Evolutionary conservation across 305 asterid genomes (phyloP), one percentile per base, ranked within the genome.

Genomic region (Fraxinus xanthoxyloides): DNA sequence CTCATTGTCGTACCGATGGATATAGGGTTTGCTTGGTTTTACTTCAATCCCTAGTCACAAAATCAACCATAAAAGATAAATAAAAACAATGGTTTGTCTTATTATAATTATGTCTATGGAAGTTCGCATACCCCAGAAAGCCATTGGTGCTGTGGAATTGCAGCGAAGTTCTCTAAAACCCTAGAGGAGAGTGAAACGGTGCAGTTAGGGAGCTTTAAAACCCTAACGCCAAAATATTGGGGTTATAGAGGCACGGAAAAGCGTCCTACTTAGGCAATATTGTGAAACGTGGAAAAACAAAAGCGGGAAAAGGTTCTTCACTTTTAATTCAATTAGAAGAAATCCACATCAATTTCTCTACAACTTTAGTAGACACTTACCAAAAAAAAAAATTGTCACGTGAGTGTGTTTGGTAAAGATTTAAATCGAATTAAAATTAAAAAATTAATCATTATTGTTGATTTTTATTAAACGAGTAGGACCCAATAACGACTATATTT

Each of bases 81-180:
- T 54, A 21, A 61, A 77, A 69, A n/a, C n/a, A n/a, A n/a, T n/a
- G n/a, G n/a, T n/a, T n/a, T n/a, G n/a, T n/a, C n/a, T n/a, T n/a
- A n/a, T n/a, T n/a, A n/a, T n/a, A n/a, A n/a, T n/a, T n/a, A n/a
- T n/a, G n/a, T n/a, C n/a, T n/a, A n/a, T n/a, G n/a, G n/a, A n/a
- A n/a, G n/a, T n/a, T n/a, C n/a, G n/a, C n/a, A n/a, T n/a, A 95
- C 99, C 99, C 98, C 98, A 95, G 82, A 95, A 95, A 75, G 98
- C 95, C 99, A 95, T 95, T 75, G 87, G 72, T 17, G n/a, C n/a
- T 17, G 81, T 78, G 83, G 82, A 77, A 61, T 31, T 17, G 89
- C 88, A 85, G 87, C 79, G 70, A 13, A 13, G 43, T 46, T 79
- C 59, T 75, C 86, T 78, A 77, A 90, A 86, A 90, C 90, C 94